phyloP scores from a whole-genome alignment of 2,329 filamentous ascomycete genomes.

The Drechslerella coelobrocha region DNA sequence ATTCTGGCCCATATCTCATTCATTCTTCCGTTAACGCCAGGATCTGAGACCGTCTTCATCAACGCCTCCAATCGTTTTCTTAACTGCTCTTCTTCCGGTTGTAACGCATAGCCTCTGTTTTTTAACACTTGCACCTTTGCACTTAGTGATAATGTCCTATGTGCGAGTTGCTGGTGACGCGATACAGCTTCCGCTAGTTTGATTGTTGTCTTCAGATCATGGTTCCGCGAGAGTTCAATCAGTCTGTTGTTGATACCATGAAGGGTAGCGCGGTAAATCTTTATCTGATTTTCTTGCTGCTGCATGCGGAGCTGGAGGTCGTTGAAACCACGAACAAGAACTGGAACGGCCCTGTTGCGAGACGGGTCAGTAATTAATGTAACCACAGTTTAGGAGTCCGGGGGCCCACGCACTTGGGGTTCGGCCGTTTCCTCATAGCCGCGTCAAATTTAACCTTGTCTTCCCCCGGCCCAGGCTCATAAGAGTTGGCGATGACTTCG shows the following conservation, averaged over 20 bases:
- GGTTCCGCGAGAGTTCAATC: constrained; percentile 73
- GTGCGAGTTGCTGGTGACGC: constrained; percentile 74
- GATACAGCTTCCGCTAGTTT: constrained; percentile 74
- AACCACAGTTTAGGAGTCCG: neutral
- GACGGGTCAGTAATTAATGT: constrained; percentile 12
- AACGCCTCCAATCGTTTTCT: constrained; percentile 73
- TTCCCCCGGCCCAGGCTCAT: constrained; percentile 72
- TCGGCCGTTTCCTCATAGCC: constrained; percentile 79
- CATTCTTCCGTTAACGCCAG: constrained; percentile 74
- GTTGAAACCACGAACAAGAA: constrained; percentile 75
- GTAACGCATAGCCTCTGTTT: constrained; percentile 81
- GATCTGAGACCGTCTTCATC: constrained; percentile 75
- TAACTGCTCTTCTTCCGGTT: constrained; percentile 78
- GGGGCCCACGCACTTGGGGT: constrained; percentile 67
- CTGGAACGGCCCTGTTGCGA: constrained; percentile 64
- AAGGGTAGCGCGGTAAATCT: constrained; percentile 72
- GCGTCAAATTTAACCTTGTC: constrained; percentile 83
- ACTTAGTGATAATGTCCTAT: constrained; percentile 75
- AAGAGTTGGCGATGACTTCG: constrained; percentile 69
- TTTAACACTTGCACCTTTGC: constrained; percentile 80
- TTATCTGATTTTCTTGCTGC: constrained; percentile 73
- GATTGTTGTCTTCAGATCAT: constrained; percentile 78
- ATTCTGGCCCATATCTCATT: constrained; percentile 87
- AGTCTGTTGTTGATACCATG: constrained; percentile 81
- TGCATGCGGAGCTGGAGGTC: constrained; percentile 75